These are phyloP conservation scores for Kodamaea kaohsiungensis DNA, from an alignment of 805 yeast genomes.

Conservation along the genomic window DNA sequence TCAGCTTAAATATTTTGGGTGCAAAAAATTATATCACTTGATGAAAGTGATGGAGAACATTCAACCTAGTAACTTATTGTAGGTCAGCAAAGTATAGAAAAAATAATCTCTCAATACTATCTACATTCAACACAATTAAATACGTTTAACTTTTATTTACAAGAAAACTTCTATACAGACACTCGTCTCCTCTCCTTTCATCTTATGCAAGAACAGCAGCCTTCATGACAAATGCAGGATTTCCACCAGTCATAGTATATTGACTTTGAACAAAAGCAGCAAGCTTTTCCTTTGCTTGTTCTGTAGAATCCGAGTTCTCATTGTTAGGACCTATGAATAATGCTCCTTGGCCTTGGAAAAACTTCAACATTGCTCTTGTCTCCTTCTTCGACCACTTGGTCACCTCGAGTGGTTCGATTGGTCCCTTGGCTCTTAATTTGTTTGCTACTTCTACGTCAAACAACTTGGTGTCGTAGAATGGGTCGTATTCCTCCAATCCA, in stretches of 20 bases:
- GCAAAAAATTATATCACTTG: too few species aligned
- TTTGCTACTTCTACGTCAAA: slow-evolving; percentile 60
- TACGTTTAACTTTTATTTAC: slow-evolving; percentile 2
- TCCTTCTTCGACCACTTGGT: slow-evolving; percentile 32
- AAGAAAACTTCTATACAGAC: not conserved
- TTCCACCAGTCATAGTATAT: slow-evolving; percentile 40
- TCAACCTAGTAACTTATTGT: too few species aligned
- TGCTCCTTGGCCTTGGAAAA: slow-evolving; percentile 34
- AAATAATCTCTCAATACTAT: too few species aligned
- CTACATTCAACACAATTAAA: too few species aligned
- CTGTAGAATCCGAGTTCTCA: slow-evolving; percentile 13
- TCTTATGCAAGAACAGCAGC: slow-evolving; percentile 24
- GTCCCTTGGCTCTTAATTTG: slow-evolving; percentile 40
- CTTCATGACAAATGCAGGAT: slow-evolving; percentile 38
- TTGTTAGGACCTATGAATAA: slow-evolving; percentile 29
- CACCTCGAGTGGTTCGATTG: slow-evolving; percentile 29
- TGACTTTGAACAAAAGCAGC: slow-evolving; percentile 29
- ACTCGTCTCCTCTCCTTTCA: not conserved
- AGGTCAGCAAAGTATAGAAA: too few species aligned
- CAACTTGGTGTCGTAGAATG: slow-evolving; percentile 50
- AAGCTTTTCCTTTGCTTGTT: slow-evolving; percentile 24
- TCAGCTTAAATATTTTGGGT: too few species aligned
- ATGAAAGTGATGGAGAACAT: too few species aligned
- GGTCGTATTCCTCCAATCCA: slow-evolving; percentile 51
- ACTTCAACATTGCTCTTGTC: slow-evolving; percentile 30